Evolutionary conservation across 108 stramenopile genomes (phyloP).

Genomic region (Nitzschia putrida): DNA sequence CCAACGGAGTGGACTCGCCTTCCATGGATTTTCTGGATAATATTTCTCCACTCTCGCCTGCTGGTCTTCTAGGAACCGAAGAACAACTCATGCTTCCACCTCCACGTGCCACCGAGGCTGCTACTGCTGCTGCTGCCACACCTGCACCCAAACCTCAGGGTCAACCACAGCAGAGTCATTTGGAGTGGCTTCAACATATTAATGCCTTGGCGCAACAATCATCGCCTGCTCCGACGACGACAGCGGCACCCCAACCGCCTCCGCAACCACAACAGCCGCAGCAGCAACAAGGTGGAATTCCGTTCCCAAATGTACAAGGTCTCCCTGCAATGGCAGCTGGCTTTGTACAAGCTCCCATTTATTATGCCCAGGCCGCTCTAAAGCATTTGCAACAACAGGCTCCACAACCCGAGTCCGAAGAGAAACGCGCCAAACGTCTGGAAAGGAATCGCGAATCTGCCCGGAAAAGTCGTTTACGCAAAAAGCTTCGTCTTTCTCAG

Average conservation of each 20-base stretch:
- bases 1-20: not conserved
- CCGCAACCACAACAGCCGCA: conserved; percentile 26
- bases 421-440: conserved; percentile 77
- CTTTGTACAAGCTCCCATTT: conserved; percentile 14
- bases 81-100: conserved; percentile 83
- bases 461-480: conserved; percentile 71
- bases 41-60: conserved; percentile 70
- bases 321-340: not conserved
- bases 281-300: conserved; percentile 29
- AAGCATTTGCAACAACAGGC: conserved; percentile 27
- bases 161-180: conserved; percentile 39
- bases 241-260: conserved; percentile 14
- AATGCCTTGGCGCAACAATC: conserved; percentile 48
- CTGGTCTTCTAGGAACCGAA: conserved; percentile 61
- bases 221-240: not conserved
- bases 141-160: not conserved
- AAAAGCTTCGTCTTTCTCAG: conserved; percentile 72
- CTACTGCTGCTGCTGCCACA: not conserved
- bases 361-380: conserved; percentile 24
- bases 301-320: conserved; percentile 33
- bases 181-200: conserved; percentile 55
- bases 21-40: not conserved
- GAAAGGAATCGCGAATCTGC: conserved; percentile 88
- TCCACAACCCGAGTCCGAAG: conserved; percentile 58
- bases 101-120: conserved; percentile 3